Base-by-base conservation (phyloP, 1,139 yeast species). In the Candida mesenterica region DNA sequence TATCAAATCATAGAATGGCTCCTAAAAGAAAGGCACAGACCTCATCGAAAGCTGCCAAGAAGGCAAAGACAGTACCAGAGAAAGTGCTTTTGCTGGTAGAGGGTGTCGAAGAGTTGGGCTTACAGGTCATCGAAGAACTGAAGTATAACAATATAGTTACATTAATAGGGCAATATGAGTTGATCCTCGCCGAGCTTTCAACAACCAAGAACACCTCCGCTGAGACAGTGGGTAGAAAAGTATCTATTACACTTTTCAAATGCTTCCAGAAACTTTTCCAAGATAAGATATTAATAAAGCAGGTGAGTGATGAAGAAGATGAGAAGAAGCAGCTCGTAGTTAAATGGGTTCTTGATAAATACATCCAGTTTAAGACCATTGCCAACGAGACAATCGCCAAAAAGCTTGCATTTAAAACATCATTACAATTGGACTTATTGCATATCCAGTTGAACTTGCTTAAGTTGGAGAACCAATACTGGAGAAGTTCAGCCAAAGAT, bases 281-380 rank as follows among this genome's bases (percentile, higher is more conserved):
- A 29, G 62, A 69, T 8, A 75, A 76, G 3, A 65, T 69, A 34
- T 59, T 87, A 39, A 57, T 63, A 53, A 30, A 43, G 17, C 34
- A 38, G 6, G 47, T 50, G 15, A 58, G 59, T 24, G 63, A 66
- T 31, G 55, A 63, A 12, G 55, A 55, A 14, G 75, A 72, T 41
- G 77, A 71, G 12, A 73, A 77, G 43, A 65, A 69, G 40, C 53
- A 61, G 29, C 55, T 73, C 23, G 68, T 77, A 17, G 70, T 68
- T 27, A 73, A 72, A 48, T 87, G 96, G 95, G 59, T 87, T 26
- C 65, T 67, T 37, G 74, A 72, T 33, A 72, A 75, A 38, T 89
- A 85, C 55, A 70, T 68, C 17, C 57, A 60, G n/a, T 88, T 67
- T 62, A 79, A 79, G 51, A 47, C 49, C 3, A 53, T 55, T 22